Percentiles rank a stretch among this genome's conserved stretches.
These are phyloP conservation scores for Penicillium canescens DNA, from an alignment of 495 filamentous ascomycete genomes.

Conservation along the genomic window DNA sequence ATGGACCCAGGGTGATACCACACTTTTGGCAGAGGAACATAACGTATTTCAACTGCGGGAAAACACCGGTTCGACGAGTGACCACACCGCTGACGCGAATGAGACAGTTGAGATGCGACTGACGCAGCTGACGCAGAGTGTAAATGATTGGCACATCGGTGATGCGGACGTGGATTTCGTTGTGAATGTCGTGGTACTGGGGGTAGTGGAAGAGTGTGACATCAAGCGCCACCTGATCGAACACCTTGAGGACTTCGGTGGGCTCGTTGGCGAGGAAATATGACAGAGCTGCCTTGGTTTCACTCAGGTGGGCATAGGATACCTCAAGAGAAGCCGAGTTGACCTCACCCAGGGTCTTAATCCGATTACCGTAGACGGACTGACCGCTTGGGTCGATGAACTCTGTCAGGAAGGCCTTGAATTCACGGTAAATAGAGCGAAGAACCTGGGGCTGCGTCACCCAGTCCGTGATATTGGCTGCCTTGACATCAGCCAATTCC, in stretches of 20 bases:
- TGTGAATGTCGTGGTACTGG: constrained; percentile 95
- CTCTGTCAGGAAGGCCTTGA: constrained; percentile 95
- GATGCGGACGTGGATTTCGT: constrained; percentile 97
- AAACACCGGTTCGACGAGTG: constrained; percentile 93
- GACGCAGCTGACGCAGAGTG: constrained; percentile 94
- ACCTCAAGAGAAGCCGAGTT: constrained; percentile 97
- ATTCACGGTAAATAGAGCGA: constrained; percentile 90
- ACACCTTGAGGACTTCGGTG: constrained; percentile 88
- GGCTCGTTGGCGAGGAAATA: constrained; percentile 98
- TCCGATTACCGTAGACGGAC: constrained; percentile 92
- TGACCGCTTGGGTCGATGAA: constrained; percentile 83
- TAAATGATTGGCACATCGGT: constrained; percentile 92
- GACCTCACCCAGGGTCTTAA: constrained; percentile 90
- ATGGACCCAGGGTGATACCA: constrained; percentile 86
- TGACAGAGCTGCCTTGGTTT: constrained; percentile 91
- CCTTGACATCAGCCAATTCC: constrained; percentile 90
- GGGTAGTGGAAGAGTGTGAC: constrained; percentile 94
- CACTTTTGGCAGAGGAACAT: constrained; percentile 97
- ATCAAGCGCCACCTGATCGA: constrained; percentile 96
- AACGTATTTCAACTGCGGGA: constrained; percentile 97
- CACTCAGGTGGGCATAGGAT: constrained; percentile 87
- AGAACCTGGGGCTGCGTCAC: constrained; percentile 87
- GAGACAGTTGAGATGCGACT: constrained; percentile 95
- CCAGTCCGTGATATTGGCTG: constrained; percentile 91
- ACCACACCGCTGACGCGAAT: constrained; percentile 95